A percentile compares a stretch with the other conserved stretches of the same genome.
Conservation (phyloP, 2,329 filamentous ascomycete species). For the Bipolaris zeicola region DNA sequence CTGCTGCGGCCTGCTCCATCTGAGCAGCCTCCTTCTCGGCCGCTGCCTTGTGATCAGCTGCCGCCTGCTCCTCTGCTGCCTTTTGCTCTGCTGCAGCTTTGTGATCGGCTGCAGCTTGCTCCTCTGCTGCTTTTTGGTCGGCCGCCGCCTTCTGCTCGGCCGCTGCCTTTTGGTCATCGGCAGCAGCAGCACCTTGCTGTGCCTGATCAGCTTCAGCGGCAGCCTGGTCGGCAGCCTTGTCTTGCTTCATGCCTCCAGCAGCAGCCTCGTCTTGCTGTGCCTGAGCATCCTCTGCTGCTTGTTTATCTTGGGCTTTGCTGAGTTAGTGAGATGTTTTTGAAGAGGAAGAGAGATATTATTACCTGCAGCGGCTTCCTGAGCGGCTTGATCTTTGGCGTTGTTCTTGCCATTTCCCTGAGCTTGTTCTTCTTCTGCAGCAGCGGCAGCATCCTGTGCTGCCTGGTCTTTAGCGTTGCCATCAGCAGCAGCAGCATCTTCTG, state of each 20-base stretch:
- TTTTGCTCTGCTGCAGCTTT: background rate
- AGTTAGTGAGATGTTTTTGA: background rate
- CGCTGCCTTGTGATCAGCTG: slow-evolving; percentile 4
- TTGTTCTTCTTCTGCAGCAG: background rate
- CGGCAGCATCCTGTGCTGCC: slow-evolving; percentile 14
- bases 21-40: background rate
- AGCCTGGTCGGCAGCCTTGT: background rate
- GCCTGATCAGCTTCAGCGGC: too few relatives aligned
- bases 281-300: slow-evolving; percentile 10
- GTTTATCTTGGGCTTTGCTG: slow-evolving; percentile 11
- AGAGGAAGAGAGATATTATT: background rate
- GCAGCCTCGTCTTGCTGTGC: background rate
- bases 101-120: background rate
- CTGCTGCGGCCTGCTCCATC: background rate
- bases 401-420: slow-evolving; percentile 4
- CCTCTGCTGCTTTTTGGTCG: background rate
- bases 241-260: background rate
- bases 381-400: slow-evolving; percentile 5
- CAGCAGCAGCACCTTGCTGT: background rate
- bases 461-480: slow-evolving; percentile 13
- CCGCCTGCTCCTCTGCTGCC: slow-evolving; percentile 5
- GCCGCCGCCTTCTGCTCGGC: background rate
- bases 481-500: slow-evolving; percentile 4
- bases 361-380: slow-evolving; percentile 9
- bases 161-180: background rate